These are phyloP conservation scores for Cyamopsis tetragonoloba DNA, from an alignment of 306 rosid species.

Conservation along the genomic window DNA sequence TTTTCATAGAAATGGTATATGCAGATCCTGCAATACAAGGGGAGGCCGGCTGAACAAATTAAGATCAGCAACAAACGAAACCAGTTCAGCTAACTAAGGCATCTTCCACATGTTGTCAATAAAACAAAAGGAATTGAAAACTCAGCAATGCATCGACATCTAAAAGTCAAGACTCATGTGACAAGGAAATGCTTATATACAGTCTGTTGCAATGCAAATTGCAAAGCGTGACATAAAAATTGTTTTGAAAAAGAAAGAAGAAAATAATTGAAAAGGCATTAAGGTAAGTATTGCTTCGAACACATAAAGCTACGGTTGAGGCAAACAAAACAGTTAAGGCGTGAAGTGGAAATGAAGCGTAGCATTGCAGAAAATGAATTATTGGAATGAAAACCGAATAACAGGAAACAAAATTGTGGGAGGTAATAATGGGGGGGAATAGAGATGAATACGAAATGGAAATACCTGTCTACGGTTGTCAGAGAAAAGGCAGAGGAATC, in stretches of 20 bases:
- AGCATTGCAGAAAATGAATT: background rate
- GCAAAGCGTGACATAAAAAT: background rate
- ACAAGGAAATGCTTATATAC: background rate
- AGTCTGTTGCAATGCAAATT: background rate
- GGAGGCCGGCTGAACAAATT: background rate
- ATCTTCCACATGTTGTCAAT: slow-evolving; percentile 1
- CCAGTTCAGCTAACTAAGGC: background rate
- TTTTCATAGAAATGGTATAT: background rate
- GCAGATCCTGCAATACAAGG: background rate
- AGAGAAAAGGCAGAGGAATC: slow-evolving; percentile 75
- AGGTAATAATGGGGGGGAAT: background rate
- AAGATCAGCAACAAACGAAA: slow-evolving; percentile 6
- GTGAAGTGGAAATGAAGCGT: background rate
- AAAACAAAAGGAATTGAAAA: slow-evolving; percentile 20
- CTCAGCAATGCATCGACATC: slow-evolving; percentile 7
- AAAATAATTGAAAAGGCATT: background rate
- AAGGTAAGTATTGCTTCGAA: background rate
- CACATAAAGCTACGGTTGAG: background rate
- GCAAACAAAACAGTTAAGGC: background rate
- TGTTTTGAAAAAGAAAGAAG: background rate
- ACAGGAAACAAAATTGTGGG: background rate
- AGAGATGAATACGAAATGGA: background rate
- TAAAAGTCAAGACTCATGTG: background rate
- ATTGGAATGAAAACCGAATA: background rate
- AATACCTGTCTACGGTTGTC: slow-evolving; percentile 62